Evolutionary conservation across 2,329 filamentous ascomycete species (phyloP), one percentile per base, ranked within the genome.

Genomic region (Aspergillus pseudotamarii): DNA sequence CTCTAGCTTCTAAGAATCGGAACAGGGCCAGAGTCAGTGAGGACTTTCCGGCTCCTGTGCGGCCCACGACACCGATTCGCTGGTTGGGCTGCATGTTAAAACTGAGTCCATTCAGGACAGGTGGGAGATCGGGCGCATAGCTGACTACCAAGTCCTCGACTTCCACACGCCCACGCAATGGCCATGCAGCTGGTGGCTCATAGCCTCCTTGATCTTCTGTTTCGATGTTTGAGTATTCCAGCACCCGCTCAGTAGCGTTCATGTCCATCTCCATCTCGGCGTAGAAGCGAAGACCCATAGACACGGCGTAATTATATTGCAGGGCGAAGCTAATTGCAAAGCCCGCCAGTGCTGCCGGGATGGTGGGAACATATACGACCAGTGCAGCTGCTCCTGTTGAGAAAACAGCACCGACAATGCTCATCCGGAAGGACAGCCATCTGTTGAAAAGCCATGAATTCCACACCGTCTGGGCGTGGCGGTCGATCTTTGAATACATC

Each of bases 301-400:
- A 85, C 59, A 93, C 85, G 4, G 84, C 83, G n/a, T 79, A 79
- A 0, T 89, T 86, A 71, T 93, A 92, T 63, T 91, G 88, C 43
- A 94, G 81, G 0, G 90, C 88, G 74, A 94, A 94, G 2, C 86
- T 86, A 48, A 94, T 79, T 0, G 91, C 90, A 69, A 94, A 94
- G 0, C 91, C 91, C 1, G 91, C 91, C 34, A 93, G 80, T 0
- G 90, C 84, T 0, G 91, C 87, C 66, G 90, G 86, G 69, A 93
- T 90, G 2, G 78, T 79, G 0, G 85, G 84, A 3, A 86, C 84
- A 3, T 85, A 74, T 21, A 93, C 83, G 45, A 93, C 87, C 26
- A 93, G 79, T 1, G 85, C 80, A 0, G 89, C 88, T 6, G 92
- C 88, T 28, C 88, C 79, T 0, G 86, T 85, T 2, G 89, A 85